Conservation (phyloP, 1,284 basidiomycete genomes). For the Irpex rosettiformis region DNA sequence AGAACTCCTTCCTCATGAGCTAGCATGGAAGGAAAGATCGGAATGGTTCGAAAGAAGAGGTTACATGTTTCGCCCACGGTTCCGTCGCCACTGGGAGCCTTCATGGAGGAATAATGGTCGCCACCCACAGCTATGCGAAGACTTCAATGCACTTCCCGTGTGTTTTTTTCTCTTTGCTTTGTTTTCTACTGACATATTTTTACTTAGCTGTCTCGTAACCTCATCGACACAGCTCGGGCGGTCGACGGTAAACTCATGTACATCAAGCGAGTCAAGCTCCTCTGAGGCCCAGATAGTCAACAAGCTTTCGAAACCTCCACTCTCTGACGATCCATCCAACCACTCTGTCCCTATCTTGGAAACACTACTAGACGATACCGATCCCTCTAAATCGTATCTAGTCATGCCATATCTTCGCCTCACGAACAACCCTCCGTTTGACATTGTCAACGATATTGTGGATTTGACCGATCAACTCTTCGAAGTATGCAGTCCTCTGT, state of each 20-base stretch:
- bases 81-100: slow-evolving; percentile 8
- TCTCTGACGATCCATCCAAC: neutral
- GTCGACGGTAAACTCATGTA: neutral
- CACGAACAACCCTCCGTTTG: neutral
- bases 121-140: slow-evolving; percentile 1
- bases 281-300: neutral
- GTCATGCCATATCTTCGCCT: neutral
- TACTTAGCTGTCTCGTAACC: neutral
- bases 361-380: neutral
- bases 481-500: neutral
- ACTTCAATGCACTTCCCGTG: neutral
- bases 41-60: slow-evolving; percentile 4
- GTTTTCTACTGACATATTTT: neutral
- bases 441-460: neutral
- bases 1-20: neutral
- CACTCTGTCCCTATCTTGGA: neutral
- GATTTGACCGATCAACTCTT: neutral
- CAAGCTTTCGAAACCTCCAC: neutral
- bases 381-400: neutral
- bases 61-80: slow-evolving; percentile 14
- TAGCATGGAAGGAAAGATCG: slow-evolving; percentile 9
- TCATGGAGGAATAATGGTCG: slow-evolving; percentile 2
- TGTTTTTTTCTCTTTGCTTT: neutral
- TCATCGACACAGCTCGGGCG: slow-evolving; percentile 1
- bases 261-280: neutral